Evolutionary conservation across 805 yeast genomes (phyloP), one percentile per base, ranked within the genome.

Genomic region (Vanderwaltozyma yarrowii): DNA sequence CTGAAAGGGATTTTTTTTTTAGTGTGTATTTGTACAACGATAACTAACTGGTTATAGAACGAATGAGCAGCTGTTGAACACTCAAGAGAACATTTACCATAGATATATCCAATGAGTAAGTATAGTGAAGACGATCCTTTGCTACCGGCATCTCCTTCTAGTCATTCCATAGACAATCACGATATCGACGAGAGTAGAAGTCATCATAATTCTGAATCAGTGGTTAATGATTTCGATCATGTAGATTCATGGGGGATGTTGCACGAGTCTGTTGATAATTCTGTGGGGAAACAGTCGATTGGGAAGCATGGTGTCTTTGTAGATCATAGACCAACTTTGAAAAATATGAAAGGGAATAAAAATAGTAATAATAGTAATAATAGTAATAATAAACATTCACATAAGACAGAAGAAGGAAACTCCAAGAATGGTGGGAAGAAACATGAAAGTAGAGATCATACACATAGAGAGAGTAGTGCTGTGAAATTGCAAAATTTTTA

Each of bases 161-260:
- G 14, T 14, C 5, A 14, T 27, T 27, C 30, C 4, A 14, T 27
- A 14, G 17, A 27, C 6, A 12, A 27, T 4, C 7, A 27, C 14
- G 18, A 6, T 27, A 27, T 27, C 14, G 30, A 27, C 6, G 30
- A 27, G 4, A 8, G 5, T 11, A 24, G n/a, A 8, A 24, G 27
- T 8, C n/a, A 11, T 24, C 9, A 8, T 11, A 9, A 24, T 24
- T 5, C n/a, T 4, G 27, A 7, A 8, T 8, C 27, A 24, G 11
- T 12, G 7, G 27, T 8, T 7, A 51, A 55, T 4, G 61, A 57
- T 39, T 55, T 56, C 35, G 61, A 56, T 21, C 52, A 56, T 29
- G 51, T 50, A 2, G 62, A 58, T 33, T 56, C 62, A 2, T 49
- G 53, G 56, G 62, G 62, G 18, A 42, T 58, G 37, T 38, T 58